Evolutionary conservation across 2,329 filamentous ascomycete species (phyloP), one percentile per base, ranked within the genome.

Genomic region (Fusarium oxysporum): DNA sequence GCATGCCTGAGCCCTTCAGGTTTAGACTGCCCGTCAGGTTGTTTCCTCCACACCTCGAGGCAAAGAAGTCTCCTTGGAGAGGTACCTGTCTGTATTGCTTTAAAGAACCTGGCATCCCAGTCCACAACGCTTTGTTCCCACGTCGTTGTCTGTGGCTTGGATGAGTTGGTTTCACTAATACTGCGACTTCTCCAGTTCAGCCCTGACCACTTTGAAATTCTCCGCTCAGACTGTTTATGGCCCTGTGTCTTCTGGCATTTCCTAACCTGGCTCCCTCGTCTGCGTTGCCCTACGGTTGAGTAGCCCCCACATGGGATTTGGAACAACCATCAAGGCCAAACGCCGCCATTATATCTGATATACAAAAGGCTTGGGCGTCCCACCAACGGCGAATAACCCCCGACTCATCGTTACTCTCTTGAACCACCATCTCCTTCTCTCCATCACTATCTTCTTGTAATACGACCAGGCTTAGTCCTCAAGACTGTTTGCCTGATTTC

Each of bases 231-330:
- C 71, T 76, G 65, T 63, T 71, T 70, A 71, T 63, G 62, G 70
- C 68, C 73, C 69, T 74, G 37, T 59, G 64, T 71, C 66, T 79
- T 80, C 79, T 81, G 75, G 77, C 78, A 82, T 82, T 82, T 78
- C 81, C 81, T 77, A 77, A 81, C 82, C 78, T 78, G 82, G 82
- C 74, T 69, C 78, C 77, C 71, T 76, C 77, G 81, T 81, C 79
- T 81, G 79, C 80, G 77, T 78, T 78, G 76, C 75, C 70, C 76
- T 77, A 80, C 77, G 70, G 64, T 65, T 60, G 70, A 71, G 76
- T 66, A 62, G 63, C 69, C 61, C 70, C 67, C 67, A 73, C 59
- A 65, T 64, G 59, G 67, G 61, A 65, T 65, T 66, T 71, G 58
- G 73, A 69, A 71, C 65, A 76, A 71, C 68, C 62, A 65, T 75